These are phyloP conservation scores for Pseudoscleropodium purum DNA, from an alignment of 225 moss, liverwort and hornwort genomes.

Conservation along the genomic window DNA sequence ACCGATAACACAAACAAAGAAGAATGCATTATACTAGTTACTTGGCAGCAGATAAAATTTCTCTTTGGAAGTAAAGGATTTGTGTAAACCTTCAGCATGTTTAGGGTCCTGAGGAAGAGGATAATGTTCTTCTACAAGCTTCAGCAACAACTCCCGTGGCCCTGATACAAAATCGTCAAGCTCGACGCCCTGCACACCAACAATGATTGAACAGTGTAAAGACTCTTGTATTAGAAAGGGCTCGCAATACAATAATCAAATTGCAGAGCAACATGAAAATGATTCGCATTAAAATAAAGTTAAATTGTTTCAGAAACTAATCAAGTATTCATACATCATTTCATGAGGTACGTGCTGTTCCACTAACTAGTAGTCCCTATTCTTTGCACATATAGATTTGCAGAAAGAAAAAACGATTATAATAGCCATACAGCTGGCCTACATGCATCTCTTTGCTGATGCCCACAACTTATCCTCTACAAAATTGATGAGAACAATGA, in stretches of 20 bases:
- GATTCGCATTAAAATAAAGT: not conserved
- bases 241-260: not conserved
- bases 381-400: not conserved
- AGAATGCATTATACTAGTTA: not conserved
- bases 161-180: slow-evolving; percentile 99
- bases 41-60: not conserved
- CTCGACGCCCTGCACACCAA: slow-evolving; percentile 70
- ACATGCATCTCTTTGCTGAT: not conserved
- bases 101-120: slow-evolving; percentile 79
- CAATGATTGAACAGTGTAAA: not conserved
- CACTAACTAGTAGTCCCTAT: not conserved
- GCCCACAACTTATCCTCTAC: not conserved
- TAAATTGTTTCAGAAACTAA: not conserved
- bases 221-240: not conserved
- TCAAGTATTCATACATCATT: not conserved
- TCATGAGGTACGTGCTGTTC: not conserved
- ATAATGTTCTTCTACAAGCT: slow-evolving; percentile 97
- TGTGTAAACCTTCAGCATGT: slow-evolving; percentile 40
- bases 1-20: not conserved
- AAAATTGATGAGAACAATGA: not conserved
- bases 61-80: not conserved
- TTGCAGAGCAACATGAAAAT: not conserved
- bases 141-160: slow-evolving; percentile 89
- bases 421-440: not conserved
- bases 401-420: not conserved